Evolutionary conservation across 768 basidiomycete genomes (phyloP), one percentile per base, ranked within the genome.

Genomic region (Cyclocybe aegerita): DNA sequence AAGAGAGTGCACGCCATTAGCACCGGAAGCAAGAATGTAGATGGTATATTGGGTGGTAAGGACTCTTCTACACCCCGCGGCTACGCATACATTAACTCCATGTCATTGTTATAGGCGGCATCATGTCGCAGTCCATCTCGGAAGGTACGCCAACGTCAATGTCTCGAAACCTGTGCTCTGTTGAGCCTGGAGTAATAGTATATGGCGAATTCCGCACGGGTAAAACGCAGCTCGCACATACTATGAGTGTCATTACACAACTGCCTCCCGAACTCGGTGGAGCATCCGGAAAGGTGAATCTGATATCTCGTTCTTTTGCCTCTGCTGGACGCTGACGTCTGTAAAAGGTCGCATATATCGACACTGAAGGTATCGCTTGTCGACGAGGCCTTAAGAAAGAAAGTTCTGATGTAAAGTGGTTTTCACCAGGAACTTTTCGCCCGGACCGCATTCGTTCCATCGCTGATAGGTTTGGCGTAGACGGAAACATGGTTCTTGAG

Each of bases 201-300:
- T 98, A 93, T 61, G 95, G 96, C 39, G 95, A 98, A 68, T 98
- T 90, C 68, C 82, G 95, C 31, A 98, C 96, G 0, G 95, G 95
- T 30, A 95, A 96, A 70, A 97, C 95, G 4, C 96, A 98, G 64
- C 75, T 96, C 43, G 93, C 92, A 17, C 96, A 97, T 68, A 98
- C 95, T 9, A 88, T 97, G 80, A 92, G 90, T 60, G 91, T 98
- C 6, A 74, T 94, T 4, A 70, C 92, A 4, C 95, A 98, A 63
- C 80, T 98, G 39, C 95, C 95, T 29, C 74, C 82, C 2, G 93
- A 96, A 43, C 78, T 94, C 60, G 94, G 93, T 5, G 95, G 95
- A 6, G 95, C 91, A 1, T 79, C 88, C 10, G 95, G 95, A 37
- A 96, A 92, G 77, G 90, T 85, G 46, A 39, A 64, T 53, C 48